These are phyloP conservation scores for Hemileccinum rubropunctum DNA, from an alignment of 768 basidiomycete genomes.

Conservation along the genomic window DNA sequence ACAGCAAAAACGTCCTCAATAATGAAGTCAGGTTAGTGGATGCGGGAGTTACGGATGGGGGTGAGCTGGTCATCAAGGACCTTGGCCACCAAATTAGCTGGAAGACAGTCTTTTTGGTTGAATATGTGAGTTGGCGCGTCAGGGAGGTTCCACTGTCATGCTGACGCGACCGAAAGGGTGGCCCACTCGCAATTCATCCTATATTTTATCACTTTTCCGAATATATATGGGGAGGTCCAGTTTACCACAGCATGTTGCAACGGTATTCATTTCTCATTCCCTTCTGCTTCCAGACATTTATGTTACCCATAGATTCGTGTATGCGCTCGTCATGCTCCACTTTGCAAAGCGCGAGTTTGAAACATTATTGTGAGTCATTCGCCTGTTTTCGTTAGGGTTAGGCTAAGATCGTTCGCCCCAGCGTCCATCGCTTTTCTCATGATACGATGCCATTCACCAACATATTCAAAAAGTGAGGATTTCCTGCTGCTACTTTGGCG, in stretches of 20 bases:
- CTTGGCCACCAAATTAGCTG: slow-evolving; percentile 88
- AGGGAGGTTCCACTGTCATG: not conserved
- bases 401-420: slow-evolving; percentile 26
- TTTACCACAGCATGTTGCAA: slow-evolving; percentile 76
- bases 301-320: slow-evolving; percentile 52
- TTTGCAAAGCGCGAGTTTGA: slow-evolving; percentile 92
- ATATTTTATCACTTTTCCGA: slow-evolving; percentile 71
- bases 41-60: slow-evolving; percentile 56
- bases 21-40: slow-evolving; percentile 61
- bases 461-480: slow-evolving; percentile 85
- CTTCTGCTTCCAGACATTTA: not conserved
- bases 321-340: slow-evolving; percentile 76
- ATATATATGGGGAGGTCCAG: slow-evolving; percentile 64
- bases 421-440: slow-evolving; percentile 93
- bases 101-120: slow-evolving; percentile 84
- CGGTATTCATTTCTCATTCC: slow-evolving; percentile 42
- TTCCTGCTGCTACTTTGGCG: not conserved
- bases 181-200: slow-evolving; percentile 89
- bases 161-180: slow-evolving; percentile 46
- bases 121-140: slow-evolving; percentile 72
- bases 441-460: slow-evolving; percentile 87
- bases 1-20: slow-evolving; percentile 56
- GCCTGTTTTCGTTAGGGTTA: not conserved
- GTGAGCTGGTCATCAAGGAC: slow-evolving; percentile 81
- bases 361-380: slow-evolving; percentile 72